These are phyloP conservation scores for Phragmites australis DNA, from an alignment of 176 grass and related monocot species.

Conservation along the genomic window DNA sequence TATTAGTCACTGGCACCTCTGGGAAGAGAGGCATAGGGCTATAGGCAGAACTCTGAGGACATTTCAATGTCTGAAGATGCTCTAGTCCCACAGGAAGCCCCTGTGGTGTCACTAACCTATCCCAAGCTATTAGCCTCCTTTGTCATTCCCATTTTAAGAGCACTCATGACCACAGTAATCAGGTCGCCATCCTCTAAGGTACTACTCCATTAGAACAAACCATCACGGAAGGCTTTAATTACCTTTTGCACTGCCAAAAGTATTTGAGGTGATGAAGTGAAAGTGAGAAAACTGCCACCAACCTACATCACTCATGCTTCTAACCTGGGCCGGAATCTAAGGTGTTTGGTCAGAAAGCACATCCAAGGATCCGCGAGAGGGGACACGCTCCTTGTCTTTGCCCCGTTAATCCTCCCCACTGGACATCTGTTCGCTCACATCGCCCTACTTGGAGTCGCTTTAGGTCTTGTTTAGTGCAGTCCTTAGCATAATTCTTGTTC, in stretches of 20 bases:
- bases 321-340: conserved; percentile 34
- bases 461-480: conserved; percentile 23
- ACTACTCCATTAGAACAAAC: not conserved
- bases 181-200: not conserved
- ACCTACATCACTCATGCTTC: conserved; percentile 42
- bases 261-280: not conserved
- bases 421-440: conserved; percentile 17
- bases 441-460: conserved; percentile 6
- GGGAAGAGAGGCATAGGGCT: not conserved
- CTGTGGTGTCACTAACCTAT: conserved; percentile 13
- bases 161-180: conserved; percentile 33
- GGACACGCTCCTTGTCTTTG: conserved; percentile 56
- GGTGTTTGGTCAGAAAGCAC: conserved; percentile 46
- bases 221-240: conserved; percentile 18
- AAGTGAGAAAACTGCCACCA: conserved; percentile 36
- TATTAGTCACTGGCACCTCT: not conserved
- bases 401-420: conserved; percentile 40
- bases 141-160: not conserved
- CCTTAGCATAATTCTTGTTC: conserved; percentile 19
- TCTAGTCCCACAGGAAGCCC: conserved; percentile 20
- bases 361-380: conserved; percentile 37
- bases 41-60: not conserved
- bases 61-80: not conserved
- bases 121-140: not conserved
- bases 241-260: conserved; percentile 38